Conservation (phyloP, 192 early-diverging fungal genomes). For the Allomyces macrogynus region DNA sequence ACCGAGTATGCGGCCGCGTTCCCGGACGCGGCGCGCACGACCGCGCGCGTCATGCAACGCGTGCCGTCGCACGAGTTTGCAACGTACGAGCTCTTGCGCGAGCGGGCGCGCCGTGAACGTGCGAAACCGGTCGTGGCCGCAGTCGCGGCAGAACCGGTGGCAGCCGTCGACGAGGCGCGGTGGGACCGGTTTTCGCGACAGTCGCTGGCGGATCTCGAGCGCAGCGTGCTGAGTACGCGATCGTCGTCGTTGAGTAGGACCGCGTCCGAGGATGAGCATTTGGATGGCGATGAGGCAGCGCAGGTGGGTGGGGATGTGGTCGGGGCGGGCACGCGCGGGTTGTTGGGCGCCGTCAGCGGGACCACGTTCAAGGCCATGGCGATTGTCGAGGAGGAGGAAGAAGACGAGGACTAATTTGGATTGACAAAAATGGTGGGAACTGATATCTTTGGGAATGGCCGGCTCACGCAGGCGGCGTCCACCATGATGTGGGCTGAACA, state of each 20-base stretch:
- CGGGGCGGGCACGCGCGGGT: neutral
- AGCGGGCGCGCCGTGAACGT: neutral
- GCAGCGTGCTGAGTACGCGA: neutral
- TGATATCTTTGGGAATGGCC: too few relatives aligned
- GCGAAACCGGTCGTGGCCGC: neutral
- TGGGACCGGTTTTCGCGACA: neutral
- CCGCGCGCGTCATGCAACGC: neutral
- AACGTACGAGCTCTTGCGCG: neutral
- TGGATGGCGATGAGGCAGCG: neutral
- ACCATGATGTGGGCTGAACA: too few relatives aligned
- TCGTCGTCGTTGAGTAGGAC: neutral
- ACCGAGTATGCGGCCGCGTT: neutral
- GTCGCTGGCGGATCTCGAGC: neutral
- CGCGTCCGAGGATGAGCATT: neutral
- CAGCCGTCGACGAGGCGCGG: neutral
- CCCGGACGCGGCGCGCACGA: neutral
- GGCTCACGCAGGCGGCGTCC: too few relatives aligned
- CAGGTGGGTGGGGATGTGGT: neutral
- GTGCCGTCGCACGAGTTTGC: neutral
- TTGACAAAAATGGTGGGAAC: too few relatives aligned
- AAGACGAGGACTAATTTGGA: neutral
- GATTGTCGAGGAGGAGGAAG: neutral
- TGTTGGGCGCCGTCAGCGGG: neutral
- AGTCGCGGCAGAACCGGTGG: neutral
- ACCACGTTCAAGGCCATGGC: neutral